Evolutionary conservation across 495 filamentous ascomycete genomes (phyloP).

Genomic region (Haplographium delicatum): DNA sequence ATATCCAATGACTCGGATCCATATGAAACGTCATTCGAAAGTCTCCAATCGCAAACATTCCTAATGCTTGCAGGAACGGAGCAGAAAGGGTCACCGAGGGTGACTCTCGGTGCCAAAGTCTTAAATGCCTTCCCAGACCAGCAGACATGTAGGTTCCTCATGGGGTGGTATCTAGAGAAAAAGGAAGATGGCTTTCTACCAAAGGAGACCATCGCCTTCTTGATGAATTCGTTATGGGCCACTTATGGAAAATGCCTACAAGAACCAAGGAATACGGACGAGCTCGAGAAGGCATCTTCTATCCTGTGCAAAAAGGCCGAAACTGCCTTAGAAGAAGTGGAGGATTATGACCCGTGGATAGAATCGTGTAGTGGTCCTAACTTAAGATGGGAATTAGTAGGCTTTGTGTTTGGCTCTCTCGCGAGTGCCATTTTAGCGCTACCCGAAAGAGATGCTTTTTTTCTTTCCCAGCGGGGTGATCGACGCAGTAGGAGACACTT

Average conservation of each 20-base stretch:
- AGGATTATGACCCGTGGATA: slow-evolving; percentile 23
- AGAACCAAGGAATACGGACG: slow-evolving; percentile 11
- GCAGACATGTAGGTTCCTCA: slow-evolving; percentile 18
- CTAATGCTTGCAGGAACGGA: slow-evolving; percentile 20
- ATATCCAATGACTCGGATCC: slow-evolving; percentile 16
- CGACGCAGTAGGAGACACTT: slow-evolving; percentile 16
- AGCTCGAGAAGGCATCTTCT: slow-evolving; percentile 11
- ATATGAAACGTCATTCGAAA: slow-evolving; percentile 9
- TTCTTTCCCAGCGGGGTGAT: slow-evolving; percentile 15
- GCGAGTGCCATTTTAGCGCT: slow-evolving; percentile 8
- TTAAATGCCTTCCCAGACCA: slow-evolving; percentile 18
- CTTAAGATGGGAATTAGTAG: slow-evolving; percentile 25
- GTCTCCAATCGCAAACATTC: slow-evolving; percentile 21
- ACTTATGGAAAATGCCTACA: slow-evolving; percentile 12
- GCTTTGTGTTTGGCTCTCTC: slow-evolving; percentile 15
- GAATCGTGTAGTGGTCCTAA: slow-evolving; percentile 17
- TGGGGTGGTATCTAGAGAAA: slow-evolving; percentile 20
- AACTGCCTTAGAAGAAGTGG: slow-evolving; percentile 17
- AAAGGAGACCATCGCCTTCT: slow-evolving; percentile 5
- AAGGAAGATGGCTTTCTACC: slow-evolving; percentile 7
- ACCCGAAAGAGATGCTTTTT: slow-evolving; percentile 23
- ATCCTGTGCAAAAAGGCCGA: slow-evolving; percentile 22
- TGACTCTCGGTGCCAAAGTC: slow-evolving; percentile 20
- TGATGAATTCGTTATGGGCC: slow-evolving; percentile 16
- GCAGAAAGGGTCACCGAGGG: slow-evolving; percentile 6